Base-by-base conservation (phyloP, 768 basidiomycete species). In the Tricholoma furcatifolium region DNA sequence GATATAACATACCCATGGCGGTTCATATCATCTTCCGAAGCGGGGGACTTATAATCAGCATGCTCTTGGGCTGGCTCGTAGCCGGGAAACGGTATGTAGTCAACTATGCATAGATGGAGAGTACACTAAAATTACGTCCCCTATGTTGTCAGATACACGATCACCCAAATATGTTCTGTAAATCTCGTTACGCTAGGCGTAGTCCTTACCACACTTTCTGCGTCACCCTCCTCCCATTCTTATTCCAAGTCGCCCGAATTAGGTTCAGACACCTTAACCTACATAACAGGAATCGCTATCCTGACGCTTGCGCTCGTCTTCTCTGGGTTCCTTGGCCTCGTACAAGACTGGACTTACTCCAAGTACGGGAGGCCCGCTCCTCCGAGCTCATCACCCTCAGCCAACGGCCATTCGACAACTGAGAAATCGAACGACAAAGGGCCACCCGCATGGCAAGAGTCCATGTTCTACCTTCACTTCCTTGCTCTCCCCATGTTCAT, bases 21-120 rank as follows among this genome's bases (percentile, higher is more conserved):
- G 87, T 98, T 1, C 94, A 98, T 69, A 96, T 98, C 66, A 88
- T 98, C 55, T 96, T 96, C 64, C 80, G 94, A 38, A 92, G 90
- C 59, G 93, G 90, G 0, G 94, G 93, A 0, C 73, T 96, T 50
- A 81, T 92, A 30, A 75, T 94, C 24, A 93, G 86, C 60, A 87
- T 98, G 83, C 24, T 88, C 12, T 76, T 94, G 45, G 93, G 92
- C 1, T 87, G 83, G 77, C 50, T 87, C 2, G 55, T 92, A 15
- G 78, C 72, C 2, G 76, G 80, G 2, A 89, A 86, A 67, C 78
- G 77, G 83, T 88, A 54, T 50, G 82, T 68, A 7, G 12, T 30
- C 17, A 21, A n/a, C 7, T 2, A 21, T 8, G n/a, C 10, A 35
- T 42, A 17, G 23, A 23, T 18, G 4, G 31, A 31, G 27, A 18